Base-by-base conservation (phyloP, 139 green algal genomes). In the Chlorella vulgaris region DNA sequence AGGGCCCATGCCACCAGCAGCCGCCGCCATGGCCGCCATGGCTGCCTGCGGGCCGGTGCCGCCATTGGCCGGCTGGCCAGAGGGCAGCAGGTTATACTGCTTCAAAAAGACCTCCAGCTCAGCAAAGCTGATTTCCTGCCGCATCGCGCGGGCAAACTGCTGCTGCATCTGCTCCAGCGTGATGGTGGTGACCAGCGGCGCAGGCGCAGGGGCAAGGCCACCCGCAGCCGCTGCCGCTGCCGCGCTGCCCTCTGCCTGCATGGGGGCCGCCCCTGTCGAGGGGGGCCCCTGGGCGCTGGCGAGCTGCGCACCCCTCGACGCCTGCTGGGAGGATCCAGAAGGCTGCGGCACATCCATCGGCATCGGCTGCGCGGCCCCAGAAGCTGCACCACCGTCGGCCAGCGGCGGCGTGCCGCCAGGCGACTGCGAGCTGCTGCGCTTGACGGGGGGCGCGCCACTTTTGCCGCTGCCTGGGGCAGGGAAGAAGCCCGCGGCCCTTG, bases 161-260 rank as follows among this genome's bases (percentile, higher is more conserved):
- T 65, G 26, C 53, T 82, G 83, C 76, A 87, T 69, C 43, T 76
- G 50, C 67, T 83, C 78, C 51, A 83, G 50, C 31, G 43, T 83
- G 1, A 78, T 38, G 4, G 6, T 26, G 18, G 19, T 62, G 15
- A 82, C 60, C 42, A 71, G 53, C 61, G 75, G 42, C 3, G 61
- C 65, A 4, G 47, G 60, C 22, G 65, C 38, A 5, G 58, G 29
- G 19, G 18, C 29, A 4, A n/a, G n/a, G n/a, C n/a, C n/a, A n/a
- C n/a, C n/a, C n/a, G n/a, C n/a, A n/a, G n/a, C n/a, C n/a, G n/a
- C n/a, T n/a, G n/a, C n/a, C n/a, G n/a, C n/a, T n/a, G n/a, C n/a
- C n/a, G n/a, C n/a, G n/a, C n/a, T n/a, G n/a, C n/a, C 71, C 28
- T 40, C 51, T 2, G 33, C 53, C 58, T 43, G 47, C 55, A 80